Conservation (phyloP, 73 alveolate genomes). For the Tetrahymena borealis region DNA sequence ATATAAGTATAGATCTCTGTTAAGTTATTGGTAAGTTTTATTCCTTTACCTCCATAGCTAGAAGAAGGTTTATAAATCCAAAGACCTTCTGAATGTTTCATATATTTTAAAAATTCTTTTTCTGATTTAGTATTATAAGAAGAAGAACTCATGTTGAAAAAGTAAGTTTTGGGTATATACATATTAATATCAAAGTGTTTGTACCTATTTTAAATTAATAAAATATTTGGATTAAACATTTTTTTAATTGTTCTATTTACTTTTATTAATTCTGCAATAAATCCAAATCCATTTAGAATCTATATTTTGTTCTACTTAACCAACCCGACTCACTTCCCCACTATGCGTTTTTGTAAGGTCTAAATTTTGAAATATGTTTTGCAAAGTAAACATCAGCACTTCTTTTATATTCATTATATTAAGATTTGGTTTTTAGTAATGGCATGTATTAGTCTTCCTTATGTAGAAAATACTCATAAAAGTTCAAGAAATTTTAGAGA, state of each 20-base stretch:
- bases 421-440: neutral
- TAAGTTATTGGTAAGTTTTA: neutral
- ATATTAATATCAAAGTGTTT: neutral
- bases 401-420: neutral
- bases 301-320: neutral
- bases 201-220: neutral
- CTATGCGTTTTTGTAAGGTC: neutral
- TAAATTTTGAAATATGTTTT: neutral
- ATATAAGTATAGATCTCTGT: neutral
- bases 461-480: neutral
- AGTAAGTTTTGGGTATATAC: neutral
- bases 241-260: neutral
- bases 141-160: neutral
- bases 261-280: neutral
- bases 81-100: neutral
- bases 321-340: neutral
- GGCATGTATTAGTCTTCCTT: neutral
- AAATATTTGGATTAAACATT: neutral
- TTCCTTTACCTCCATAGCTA: neutral
- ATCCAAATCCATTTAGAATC: neutral
- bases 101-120: neutral
- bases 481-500: neutral
- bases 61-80: neutral
- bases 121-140: neutral
- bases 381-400: neutral